Evolutionary conservation across 1,284 basidiomycete genomes (phyloP).

Genomic region (Gymnopus androsaceus): DNA sequence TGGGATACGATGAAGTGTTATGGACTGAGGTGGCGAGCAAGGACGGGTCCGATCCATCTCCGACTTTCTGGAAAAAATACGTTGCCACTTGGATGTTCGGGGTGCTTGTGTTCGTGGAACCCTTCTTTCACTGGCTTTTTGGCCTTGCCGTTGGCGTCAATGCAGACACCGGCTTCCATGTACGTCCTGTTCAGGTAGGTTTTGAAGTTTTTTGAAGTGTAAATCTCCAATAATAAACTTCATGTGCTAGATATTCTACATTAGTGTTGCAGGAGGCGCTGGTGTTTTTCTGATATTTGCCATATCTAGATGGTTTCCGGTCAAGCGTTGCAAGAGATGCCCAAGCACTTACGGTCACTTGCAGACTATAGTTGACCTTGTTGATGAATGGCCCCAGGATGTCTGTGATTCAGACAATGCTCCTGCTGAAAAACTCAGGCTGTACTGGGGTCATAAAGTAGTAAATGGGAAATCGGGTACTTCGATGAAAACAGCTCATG

Average conservation of each 20-base stretch:
- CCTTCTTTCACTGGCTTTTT: slow-evolving; percentile 19
- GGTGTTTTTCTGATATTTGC: not conserved
- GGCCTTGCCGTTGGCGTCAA: slow-evolving; percentile 15
- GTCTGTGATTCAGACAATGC: too few relatives aligned
- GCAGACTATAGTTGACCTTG: slow-evolving; percentile 8
- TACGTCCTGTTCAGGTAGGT: slow-evolving; percentile 2
- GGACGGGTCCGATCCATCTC: slow-evolving; percentile 11
- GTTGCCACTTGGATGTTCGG: slow-evolving; percentile 4
- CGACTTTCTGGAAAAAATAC: slow-evolving; percentile 2
- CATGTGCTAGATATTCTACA: not conserved
- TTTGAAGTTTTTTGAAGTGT: not conserved
- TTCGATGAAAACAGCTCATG: too few relatives aligned
- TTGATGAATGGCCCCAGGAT: slow-evolving; percentile 10
- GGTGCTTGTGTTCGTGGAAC: slow-evolving; percentile 9
- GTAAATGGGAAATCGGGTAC: too few relatives aligned
- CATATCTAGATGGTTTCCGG: not conserved
- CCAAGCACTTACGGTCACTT: slow-evolving; percentile 8
- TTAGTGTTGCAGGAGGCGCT: not conserved
- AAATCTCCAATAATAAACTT: not conserved
- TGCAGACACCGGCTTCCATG: slow-evolving; percentile 11
- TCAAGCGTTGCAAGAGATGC: not conserved
- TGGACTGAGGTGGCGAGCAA: slow-evolving; percentile 8
- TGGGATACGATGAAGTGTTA: slow-evolving; percentile 11
- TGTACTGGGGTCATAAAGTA: too few relatives aligned
- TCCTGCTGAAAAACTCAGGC: too few relatives aligned